Evolutionary conservation across 176 grass and related monocot species (phyloP), one percentile per base, ranked within the genome.

Genomic region (Oryza meyeriana): DNA sequence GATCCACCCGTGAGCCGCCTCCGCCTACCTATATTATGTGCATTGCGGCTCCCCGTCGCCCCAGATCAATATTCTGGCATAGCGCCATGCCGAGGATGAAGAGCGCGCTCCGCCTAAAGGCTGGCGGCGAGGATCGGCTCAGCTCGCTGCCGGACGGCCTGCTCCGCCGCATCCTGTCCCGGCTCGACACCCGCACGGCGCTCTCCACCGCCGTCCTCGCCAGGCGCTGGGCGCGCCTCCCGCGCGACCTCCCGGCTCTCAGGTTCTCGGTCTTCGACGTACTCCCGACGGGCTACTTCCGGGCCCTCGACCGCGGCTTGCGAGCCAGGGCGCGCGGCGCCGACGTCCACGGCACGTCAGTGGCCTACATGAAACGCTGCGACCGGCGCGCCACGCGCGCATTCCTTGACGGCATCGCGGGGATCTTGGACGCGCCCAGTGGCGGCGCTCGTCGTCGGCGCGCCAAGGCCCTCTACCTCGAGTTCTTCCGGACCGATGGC

Each of bases 171-270:
- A 10, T 83, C 39, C 39, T 83, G 2, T 1, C 20, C 22, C 20
- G 39, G 39, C 80, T 83, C 8, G 82, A 84, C 72, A 76, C 82
- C 32, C 72, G 82, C 32, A 68, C 61, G 3, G 44, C 72, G 11
- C 62, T 76, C 1, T 24, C 82, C 82, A 84, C 82, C 11, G 63
- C 82, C 44, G 31, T 22, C n/a, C 82, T 84, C 38, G 38, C 34
- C 47, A 29, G 26, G 8, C 73, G 63, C 17, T 77, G 82, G 72
- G 63, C 73, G 11, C 45, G 34, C 8, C 82, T 84, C 63, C 18
- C 26, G 34, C 64, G 63, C 25, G 33, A 77, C 7, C 47, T 77
- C 47, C 47, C 72, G 8, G 6, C 18, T 17, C 82, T 84, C 47
- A 48, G 58, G 1, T 22, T 84, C 72, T 61, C n/a, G n/a, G n/a